Conservation (phyloP, 1,284 basidiomycete genomes). For the Mycosarcoma mackinlayi region DNA sequence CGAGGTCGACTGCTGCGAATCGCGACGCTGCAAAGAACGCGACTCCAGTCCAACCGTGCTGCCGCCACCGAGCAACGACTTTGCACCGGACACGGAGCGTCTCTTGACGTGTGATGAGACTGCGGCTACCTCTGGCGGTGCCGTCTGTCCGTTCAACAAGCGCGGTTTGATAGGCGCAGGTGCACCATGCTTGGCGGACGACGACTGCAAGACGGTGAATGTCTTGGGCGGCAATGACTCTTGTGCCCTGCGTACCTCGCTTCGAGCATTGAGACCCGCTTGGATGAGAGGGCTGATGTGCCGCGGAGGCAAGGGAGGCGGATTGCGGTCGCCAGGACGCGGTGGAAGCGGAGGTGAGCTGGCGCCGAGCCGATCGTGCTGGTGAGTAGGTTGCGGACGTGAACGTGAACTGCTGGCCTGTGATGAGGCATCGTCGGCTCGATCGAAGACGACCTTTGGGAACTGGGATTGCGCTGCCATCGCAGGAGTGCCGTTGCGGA, state of each 20-base stretch:
- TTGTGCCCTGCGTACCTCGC: slow-evolving; percentile 60
- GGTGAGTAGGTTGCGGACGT: slow-evolving; percentile 25
- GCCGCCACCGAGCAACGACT: slow-evolving; percentile 31
- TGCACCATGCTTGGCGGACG: slow-evolving; percentile 38
- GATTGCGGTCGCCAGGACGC: slow-evolving; percentile 42
- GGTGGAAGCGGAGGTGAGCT: slow-evolving; percentile 49
- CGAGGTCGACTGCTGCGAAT: slow-evolving; percentile 42
- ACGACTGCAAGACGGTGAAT: slow-evolving; percentile 64
- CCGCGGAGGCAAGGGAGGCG: slow-evolving; percentile 61
- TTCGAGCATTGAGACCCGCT: slow-evolving; percentile 64
- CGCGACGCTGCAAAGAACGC: slow-evolving; percentile 33
- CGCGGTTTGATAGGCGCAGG: slow-evolving; percentile 44
- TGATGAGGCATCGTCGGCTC: slow-evolving; percentile 39
- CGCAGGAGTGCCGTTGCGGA: slow-evolving; percentile 45
- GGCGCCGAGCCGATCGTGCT: slow-evolving; percentile 42
- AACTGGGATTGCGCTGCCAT: slow-evolving; percentile 37
- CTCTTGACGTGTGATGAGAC: slow-evolving; percentile 46
- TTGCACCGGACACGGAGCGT: slow-evolving; percentile 49
- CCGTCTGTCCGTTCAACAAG: slow-evolving; percentile 57
- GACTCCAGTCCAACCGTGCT: slow-evolving; percentile 27
- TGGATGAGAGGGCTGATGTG: slow-evolving; percentile 67
- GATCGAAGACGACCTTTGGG: slow-evolving; percentile 45
- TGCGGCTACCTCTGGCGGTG: slow-evolving; percentile 48
- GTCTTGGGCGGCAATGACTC: slow-evolving; percentile 66
- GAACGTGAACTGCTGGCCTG: slow-evolving; percentile 45